phyloP scores from a whole-genome alignment of 148 eudicot genomes.

The Camellia japonica region DNA sequence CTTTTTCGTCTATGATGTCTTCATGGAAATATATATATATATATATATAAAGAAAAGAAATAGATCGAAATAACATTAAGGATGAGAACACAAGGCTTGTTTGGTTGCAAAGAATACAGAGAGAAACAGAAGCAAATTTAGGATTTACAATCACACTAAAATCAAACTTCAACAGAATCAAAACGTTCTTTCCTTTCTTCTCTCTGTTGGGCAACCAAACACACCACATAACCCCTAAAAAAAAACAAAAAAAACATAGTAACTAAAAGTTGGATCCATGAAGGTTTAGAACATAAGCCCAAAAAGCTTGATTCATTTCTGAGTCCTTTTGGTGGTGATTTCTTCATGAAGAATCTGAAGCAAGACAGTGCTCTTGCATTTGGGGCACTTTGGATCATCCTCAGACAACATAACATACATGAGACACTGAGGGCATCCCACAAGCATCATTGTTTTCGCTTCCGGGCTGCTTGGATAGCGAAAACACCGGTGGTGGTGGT shows the following conservation, averaged over 20 bases:
- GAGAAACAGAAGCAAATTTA: neutral
- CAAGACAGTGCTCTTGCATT: conserved; percentile 50
- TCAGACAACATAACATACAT: conserved; percentile 56
- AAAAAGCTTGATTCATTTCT: neutral
- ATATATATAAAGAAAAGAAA: too few species aligned
- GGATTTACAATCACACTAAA: neutral
- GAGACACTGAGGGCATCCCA: conserved; percentile 36
- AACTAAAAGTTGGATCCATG: neutral
- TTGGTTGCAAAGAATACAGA: neutral
- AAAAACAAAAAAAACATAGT: neutral
- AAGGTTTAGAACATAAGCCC: neutral
- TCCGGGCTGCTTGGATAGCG: conserved; percentile 30
- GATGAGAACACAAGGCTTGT: neutral
- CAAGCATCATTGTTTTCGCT: conserved; percentile 38
- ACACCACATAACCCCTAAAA: neutral
- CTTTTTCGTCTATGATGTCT: too few species aligned
- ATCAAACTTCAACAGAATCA: neutral
- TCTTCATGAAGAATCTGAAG: conserved; percentile 34
- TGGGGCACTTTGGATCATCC: conserved; percentile 47
- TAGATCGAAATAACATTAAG: neutral
- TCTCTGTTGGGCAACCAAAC: neutral
- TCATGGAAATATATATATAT: too few species aligned
- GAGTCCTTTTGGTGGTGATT: neutral
- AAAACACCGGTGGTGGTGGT: neutral
- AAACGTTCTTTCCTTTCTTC: neutral